phyloP scores from a whole-genome alignment of 169 alveolate species.

The Eimeria acervulina region DNA sequence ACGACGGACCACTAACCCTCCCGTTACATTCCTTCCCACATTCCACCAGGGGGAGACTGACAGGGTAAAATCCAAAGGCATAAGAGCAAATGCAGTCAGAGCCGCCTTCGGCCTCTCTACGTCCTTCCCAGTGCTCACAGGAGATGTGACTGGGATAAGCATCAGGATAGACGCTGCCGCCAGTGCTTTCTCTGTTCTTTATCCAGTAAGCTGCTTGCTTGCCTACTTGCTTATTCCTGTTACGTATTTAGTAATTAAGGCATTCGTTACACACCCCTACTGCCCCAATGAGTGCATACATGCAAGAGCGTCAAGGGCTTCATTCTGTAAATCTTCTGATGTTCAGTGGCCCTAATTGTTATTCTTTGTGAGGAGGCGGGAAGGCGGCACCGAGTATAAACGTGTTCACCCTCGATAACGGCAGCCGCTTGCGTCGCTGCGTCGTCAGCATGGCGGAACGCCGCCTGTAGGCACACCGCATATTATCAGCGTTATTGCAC shows the following conservation, averaged over 20 bases:
- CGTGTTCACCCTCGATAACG: neutral
- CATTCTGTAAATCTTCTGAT: conserved; percentile 22
- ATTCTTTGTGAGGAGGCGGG: neutral
- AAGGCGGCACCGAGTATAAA: neutral
- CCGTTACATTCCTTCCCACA: neutral
- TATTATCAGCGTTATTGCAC: neutral
- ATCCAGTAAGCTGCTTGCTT: neutral
- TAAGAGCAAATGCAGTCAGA: neutral
- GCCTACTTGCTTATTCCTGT: neutral
- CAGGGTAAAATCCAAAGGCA: neutral
- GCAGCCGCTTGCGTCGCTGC: neutral
- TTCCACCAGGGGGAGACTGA: neutral
- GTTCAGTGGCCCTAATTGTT: conserved; percentile 41
- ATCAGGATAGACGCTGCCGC: neutral
- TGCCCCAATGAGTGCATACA: neutral
- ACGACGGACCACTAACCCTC: neutral
- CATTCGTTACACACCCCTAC: neutral
- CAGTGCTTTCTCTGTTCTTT: neutral
- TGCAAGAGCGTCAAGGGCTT: neutral
- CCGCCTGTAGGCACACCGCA: neutral
- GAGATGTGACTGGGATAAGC: neutral
- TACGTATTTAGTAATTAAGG: neutral
- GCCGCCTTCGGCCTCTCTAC: neutral
- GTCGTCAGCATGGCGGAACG: neutral
- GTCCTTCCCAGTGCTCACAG: neutral